Conservation (phyloP, 352 stramenopile genomes). For the Thalassiosira exigua region DNA sequence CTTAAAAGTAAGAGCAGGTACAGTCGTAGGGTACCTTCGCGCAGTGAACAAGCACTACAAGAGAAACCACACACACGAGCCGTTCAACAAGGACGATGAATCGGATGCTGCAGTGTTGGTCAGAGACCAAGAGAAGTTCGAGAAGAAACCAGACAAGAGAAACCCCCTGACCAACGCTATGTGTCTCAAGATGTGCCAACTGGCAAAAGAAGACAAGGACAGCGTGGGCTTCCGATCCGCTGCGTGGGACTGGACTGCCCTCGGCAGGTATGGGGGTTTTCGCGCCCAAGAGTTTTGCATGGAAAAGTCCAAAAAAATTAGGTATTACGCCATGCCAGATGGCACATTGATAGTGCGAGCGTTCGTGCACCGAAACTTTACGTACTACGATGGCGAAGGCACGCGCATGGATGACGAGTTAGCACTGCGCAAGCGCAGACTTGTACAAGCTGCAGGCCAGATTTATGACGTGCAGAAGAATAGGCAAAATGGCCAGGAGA, state of each 20-base stretch:
- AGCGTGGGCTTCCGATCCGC: not conserved
- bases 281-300: not conserved
- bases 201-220: not conserved
- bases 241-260: slow-evolving; percentile 1
- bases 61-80: not conserved
- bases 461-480: slow-evolving; percentile 21
- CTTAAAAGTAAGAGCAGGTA: slow-evolving; percentile 4
- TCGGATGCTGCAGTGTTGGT: not conserved
- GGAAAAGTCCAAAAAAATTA: not conserved
- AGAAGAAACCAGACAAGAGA: not conserved
- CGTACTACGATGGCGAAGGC: slow-evolving; percentile 7
- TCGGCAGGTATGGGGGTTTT: slow-evolving; percentile 7
- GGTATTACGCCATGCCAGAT: slow-evolving; percentile 17
- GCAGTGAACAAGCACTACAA: slow-evolving; percentile 9
- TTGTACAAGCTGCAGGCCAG: not conserved
- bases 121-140: not conserved
- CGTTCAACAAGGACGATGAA: not conserved
- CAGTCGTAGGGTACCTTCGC: slow-evolving; percentile 5
- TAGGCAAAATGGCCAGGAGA: slow-evolving; percentile 1
- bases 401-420: not conserved
- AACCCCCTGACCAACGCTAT: not conserved
- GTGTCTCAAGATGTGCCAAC: slow-evolving; percentile 3
- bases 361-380: slow-evolving; percentile 13
- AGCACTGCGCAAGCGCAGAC: not conserved
- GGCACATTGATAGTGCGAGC: not conserved